Evolutionary conservation across 257 asterid species (phyloP).

Genomic region (Dorcoceras hygrometricum): DNA sequence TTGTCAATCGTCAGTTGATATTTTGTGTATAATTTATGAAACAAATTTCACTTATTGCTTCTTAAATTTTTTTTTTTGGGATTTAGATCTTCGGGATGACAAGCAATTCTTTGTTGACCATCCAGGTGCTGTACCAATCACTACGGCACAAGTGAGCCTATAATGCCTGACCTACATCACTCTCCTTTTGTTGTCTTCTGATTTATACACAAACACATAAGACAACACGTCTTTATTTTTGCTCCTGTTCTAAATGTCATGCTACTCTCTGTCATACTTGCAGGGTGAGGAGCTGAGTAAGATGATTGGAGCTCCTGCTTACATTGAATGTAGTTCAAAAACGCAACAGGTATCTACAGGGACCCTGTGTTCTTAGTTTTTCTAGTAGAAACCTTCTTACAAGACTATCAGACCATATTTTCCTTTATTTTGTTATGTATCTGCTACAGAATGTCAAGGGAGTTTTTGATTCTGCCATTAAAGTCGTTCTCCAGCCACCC

Average conservation of each 20-base stretch:
- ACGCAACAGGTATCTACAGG: conserved; percentile 52
- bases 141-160: conserved; percentile 68
- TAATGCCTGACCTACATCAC: conserved; percentile 11
- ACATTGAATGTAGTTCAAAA: conserved; percentile 74
- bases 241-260: conserved; percentile 15
- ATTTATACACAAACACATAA: not conserved
- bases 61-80: conserved; percentile 15
- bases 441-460: conserved; percentile 44
- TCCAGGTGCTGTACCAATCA: conserved; percentile 91
- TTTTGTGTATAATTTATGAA: conserved; percentile 1
- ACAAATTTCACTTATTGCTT: conserved; percentile 6
- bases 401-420: not conserved
- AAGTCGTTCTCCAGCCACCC: conserved; percentile 65
- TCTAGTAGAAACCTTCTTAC: not conserved
- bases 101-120: conserved; percentile 82
- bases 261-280: conserved; percentile 17
- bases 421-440: conserved; percentile 7
- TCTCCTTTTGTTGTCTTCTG: conserved; percentile 9
- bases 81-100: conserved; percentile 92
- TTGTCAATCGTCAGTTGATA: not conserved
- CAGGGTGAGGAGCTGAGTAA: conserved; percentile 76
- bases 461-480: conserved; percentile 60
- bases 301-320: conserved; percentile 59
- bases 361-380: conserved; percentile 8
- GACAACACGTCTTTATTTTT: conserved; percentile 15